Conservation (phyloP, 2,329 filamentous ascomycete species). For the Akanthomyces uredinophilus region DNA sequence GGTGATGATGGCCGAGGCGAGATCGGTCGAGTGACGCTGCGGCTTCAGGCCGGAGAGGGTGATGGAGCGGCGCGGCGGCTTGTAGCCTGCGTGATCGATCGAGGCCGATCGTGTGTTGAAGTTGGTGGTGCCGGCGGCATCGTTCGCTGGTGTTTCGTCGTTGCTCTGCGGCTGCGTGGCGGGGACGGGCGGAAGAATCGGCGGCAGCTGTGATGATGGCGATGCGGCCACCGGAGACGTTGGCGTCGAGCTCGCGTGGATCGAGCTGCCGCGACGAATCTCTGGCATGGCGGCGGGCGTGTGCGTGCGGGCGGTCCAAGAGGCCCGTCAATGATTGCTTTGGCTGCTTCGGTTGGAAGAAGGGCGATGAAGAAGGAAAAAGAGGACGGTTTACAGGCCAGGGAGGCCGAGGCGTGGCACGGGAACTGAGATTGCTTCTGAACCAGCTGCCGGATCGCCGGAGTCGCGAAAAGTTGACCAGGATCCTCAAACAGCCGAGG, state of each 20-base stretch:
- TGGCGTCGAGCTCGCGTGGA: slow-evolving; percentile 11
- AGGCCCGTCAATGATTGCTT: neutral
- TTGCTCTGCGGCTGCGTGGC: neutral
- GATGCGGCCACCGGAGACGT: neutral
- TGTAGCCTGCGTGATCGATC: neutral
- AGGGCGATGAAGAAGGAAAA: neutral
- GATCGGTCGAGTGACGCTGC: slow-evolving; percentile 5
- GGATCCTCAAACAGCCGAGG: neutral
- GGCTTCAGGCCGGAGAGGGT: slow-evolving; percentile 3
- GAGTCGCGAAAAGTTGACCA: neutral
- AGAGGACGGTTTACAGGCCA: neutral
- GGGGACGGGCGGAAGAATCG: neutral
- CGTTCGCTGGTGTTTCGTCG: neutral
- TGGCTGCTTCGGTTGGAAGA: neutral
- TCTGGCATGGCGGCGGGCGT: slow-evolving; percentile 9
- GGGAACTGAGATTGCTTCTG: too few species aligned
- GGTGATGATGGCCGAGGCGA: neutral
- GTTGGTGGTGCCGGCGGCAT: neutral
- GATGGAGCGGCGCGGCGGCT: slow-evolving; percentile 11
- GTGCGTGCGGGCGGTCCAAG: neutral
- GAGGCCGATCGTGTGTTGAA: neutral
- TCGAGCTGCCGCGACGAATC: slow-evolving; percentile 13
- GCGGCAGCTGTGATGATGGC: slow-evolving; percentile 3
- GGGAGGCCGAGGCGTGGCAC: too few species aligned
- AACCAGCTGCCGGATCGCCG: too few species aligned